Evolutionary conservation across 176 grass and related monocot genomes (phyloP), one percentile per base, ranked within the genome.

Genomic region (Triticum turgidum): DNA sequence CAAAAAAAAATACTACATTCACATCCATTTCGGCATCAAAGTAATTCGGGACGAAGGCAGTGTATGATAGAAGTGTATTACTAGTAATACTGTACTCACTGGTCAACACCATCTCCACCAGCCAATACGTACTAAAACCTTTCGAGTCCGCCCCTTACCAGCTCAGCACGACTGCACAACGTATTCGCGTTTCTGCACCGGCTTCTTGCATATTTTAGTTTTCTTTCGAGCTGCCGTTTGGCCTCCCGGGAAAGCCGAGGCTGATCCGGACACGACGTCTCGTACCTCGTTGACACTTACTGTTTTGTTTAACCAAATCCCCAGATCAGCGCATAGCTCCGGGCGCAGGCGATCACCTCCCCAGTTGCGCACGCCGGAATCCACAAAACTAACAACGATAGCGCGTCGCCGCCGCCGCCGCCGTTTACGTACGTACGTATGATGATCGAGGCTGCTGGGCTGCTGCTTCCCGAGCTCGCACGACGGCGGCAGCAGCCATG

Each of bases 261-360:
- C 25, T 34, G 74, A 18, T 1, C 74, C 27, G 47, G 45, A 77
- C 49, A 29, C 74, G 74, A 56, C 74, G 47, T 29, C 47, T 77
- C 47, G 74, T 77, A 77, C 74, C 27, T 33, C 29, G 27, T 77
- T 77, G 74, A 77, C 74, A 77, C 45, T 34, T 54, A 27, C 73
- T 49, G 17, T 15, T 47, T 32, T 45, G 70, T 73, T 47, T 74
- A 74, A 47, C 44, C 73, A 76, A 52, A 76, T 22, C 27, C 44
- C 6, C 3, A 49, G 73, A 51, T 30, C 7, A 9, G 42, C 72
- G 39, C 41, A 9, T 52, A n/a, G 44, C 56, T 49, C 73, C 45
- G 14, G 39, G 45, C 18, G 17, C 73, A 32, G 73, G 45, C 73
- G 45, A 76, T 76, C 73, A 32, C 73, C 25, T 76, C 73, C 73